Conservation (phyloP, 495 filamentous ascomycete species). For the Xanthoparmelia taractica region DNA sequence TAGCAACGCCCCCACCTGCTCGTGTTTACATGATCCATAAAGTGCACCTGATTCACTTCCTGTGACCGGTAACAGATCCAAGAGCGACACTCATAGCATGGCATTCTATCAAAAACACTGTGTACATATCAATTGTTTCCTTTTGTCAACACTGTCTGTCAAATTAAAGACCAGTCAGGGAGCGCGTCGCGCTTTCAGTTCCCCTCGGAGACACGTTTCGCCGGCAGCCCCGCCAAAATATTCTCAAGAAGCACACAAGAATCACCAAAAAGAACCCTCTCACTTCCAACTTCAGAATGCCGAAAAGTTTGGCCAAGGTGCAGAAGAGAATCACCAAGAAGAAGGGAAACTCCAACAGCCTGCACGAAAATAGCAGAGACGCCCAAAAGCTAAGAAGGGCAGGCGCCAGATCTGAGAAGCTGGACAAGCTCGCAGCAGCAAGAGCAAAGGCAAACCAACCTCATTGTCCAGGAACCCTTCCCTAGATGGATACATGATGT, state of each 20-base stretch:
- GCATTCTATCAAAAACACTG: neutral
- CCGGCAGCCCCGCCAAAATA: neutral
- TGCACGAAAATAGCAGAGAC: conserved; percentile 81
- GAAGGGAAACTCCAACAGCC: conserved; percentile 55
- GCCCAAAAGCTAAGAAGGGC: conserved; percentile 67
- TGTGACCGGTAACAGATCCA: neutral
- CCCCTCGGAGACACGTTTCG: neutral
- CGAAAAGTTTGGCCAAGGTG: conserved; percentile 66
- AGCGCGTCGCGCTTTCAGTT: neutral
- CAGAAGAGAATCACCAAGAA: conserved; percentile 82
- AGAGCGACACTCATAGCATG: neutral
- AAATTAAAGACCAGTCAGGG: neutral
- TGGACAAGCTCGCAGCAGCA: conserved; percentile 55
- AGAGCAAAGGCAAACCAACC: conserved; percentile 60
- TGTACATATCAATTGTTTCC: too few relatives aligned
- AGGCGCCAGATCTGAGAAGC: conserved; percentile 63
- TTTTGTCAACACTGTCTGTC: too few relatives aligned
- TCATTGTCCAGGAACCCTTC: conserved; percentile 44
- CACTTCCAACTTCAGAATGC: conserved; percentile 47
- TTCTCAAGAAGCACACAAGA: neutral
- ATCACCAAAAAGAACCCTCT: neutral
- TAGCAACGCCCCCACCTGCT: neutral
- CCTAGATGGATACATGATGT: neutral
- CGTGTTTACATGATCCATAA: conserved; percentile 11
- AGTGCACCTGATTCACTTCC: neutral